Percentiles rank a stretch among this genome's conserved stretches.
These are phyloP conservation scores for Aschersonia sp. DNA, from an alignment of 2,329 filamentous ascomycete genomes.

Conservation along the genomic window DNA sequence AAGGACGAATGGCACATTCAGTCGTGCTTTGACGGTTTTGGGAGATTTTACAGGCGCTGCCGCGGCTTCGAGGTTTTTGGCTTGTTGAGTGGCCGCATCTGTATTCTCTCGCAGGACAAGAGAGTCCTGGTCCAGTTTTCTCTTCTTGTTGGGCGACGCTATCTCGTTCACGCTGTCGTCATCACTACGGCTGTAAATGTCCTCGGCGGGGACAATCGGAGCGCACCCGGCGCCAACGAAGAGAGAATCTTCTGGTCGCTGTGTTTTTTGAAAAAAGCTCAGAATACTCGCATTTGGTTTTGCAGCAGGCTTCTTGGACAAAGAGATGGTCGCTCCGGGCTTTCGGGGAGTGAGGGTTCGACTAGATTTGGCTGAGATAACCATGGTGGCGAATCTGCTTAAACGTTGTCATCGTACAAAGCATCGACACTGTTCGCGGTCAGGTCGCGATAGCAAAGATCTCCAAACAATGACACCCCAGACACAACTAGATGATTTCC, in stretches of 20 bases:
- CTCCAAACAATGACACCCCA: no score
- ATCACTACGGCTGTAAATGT: slow-evolving; percentile 14
- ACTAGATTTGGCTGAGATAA: slow-evolving; percentile 16
- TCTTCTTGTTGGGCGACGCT: slow-evolving; percentile 15
- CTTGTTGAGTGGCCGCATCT: neutral
- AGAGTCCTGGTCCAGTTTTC: slow-evolving; percentile 12
- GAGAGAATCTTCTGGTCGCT: slow-evolving; percentile 41
- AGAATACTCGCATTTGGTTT: slow-evolving; percentile 51
- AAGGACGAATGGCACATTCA: slow-evolving; percentile 46
- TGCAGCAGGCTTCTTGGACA: slow-evolving; percentile 17
- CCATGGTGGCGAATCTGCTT: slow-evolving; percentile 13
- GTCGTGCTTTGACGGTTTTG: slow-evolving; percentile 8
- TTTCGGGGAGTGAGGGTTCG: slow-evolving; percentile 19
- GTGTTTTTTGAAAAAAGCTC: slow-evolving; percentile 60
- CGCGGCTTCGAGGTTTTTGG: neutral
- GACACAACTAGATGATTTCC: no score
- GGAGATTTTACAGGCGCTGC: neutral
- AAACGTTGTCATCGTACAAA: neutral
- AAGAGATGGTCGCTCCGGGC: slow-evolving; percentile 8
- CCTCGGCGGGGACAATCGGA: slow-evolving; percentile 10
- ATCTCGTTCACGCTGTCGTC: slow-evolving; percentile 18
- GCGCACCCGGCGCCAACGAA: slow-evolving; percentile 27
- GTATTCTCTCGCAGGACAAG: neutral
- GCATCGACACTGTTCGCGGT: no score
- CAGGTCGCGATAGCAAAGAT: no score